Evolutionary conservation across 2,329 filamentous ascomycete species (phyloP).

Genomic region (Periconia sp.): DNA sequence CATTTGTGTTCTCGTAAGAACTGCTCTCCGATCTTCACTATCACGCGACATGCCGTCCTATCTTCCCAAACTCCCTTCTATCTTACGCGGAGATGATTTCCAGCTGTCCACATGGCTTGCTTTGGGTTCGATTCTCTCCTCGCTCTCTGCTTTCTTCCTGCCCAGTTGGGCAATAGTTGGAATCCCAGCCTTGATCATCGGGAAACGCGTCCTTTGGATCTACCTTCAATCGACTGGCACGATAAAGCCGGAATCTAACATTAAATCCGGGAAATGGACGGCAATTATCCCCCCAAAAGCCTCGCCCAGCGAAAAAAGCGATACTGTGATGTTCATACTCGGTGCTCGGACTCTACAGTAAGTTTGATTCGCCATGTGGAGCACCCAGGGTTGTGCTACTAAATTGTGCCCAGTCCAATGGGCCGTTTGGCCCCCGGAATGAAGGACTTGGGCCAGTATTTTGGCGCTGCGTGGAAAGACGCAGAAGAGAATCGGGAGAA

Average conservation of each 20-base stretch:
- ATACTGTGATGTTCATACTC: not conserved
- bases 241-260: not conserved
- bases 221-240: not conserved
- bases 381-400: not conserved
- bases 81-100: not conserved
- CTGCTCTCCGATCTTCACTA: too few species aligned
- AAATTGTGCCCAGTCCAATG: not conserved
- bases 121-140: not conserved
- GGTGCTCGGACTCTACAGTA: not conserved
- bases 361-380: not conserved
- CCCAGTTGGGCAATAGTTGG: not conserved
- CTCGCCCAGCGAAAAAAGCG: not conserved
- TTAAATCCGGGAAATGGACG: not conserved
- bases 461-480: not conserved
- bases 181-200: not conserved
- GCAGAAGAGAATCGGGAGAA: not conserved
- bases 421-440: not conserved
- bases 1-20: too few species aligned
- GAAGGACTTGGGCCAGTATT: not conserved
- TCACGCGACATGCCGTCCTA: too few species aligned
- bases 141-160: not conserved
- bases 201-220: not conserved
- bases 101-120: not conserved
- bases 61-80: too few species aligned
- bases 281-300: not conserved